Percentiles rank a stretch among this genome's conserved stretches.
Conservation (phyloP, 2,329 filamentous ascomycete genomes). For the Curvularia sp. region DNA sequence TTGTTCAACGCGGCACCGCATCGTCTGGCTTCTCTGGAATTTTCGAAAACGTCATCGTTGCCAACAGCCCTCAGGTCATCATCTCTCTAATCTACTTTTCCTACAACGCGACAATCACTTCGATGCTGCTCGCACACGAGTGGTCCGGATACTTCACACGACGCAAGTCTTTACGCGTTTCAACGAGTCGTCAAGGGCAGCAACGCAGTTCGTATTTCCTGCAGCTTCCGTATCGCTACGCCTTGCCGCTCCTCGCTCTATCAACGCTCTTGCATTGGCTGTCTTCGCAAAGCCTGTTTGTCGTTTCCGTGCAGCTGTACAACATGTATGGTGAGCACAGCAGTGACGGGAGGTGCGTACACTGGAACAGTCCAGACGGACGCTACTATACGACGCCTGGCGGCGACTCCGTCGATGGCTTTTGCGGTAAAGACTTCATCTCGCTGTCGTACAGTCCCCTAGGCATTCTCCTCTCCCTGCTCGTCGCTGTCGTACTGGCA, state of each 20-base stretch:
- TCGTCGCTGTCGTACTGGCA: neutral
- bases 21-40: neutral
- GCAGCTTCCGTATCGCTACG: conserved; percentile 50
- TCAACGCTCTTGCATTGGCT: conserved; percentile 53
- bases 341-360: neutral
- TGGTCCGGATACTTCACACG: conserved; percentile 52
- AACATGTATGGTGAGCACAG: neutral
- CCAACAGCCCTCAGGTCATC: conserved; percentile 58
- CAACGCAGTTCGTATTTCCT: conserved; percentile 54
- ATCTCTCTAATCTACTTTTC: conserved; percentile 57
- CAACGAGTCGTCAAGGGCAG: conserved; percentile 34
- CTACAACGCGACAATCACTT: conserved; percentile 58
- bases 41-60: conserved; percentile 35
- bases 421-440: neutral
- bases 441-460: neutral
- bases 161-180: conserved; percentile 49
- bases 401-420: neutral
- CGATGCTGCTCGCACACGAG: conserved; percentile 58
- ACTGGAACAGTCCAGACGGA: neutral
- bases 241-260: conserved; percentile 45
- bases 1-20: conserved; percentile 5
- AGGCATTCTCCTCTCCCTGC: neutral
- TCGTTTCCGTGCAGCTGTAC: conserved; percentile 43
- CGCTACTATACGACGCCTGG: too few species aligned
- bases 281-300: conserved; percentile 53